phyloP scores from a whole-genome alignment of 371 early-diverging fungal genomes.

The Polyrhizophydium stewartii region DNA sequence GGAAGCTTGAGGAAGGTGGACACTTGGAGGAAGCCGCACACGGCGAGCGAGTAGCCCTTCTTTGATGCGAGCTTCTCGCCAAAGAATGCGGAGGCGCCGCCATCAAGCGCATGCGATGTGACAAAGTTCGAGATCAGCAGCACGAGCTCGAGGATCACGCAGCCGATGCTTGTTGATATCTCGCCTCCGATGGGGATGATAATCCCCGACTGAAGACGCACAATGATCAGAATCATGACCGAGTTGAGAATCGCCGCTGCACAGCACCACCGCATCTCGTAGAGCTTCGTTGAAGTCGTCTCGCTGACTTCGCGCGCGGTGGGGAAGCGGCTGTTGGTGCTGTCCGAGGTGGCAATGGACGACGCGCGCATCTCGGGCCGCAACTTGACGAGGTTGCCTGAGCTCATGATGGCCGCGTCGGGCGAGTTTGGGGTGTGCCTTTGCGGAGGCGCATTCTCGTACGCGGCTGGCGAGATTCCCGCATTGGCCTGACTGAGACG shows the following conservation, averaged over 20 bases:
- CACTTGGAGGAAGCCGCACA: slow-evolving; percentile 23
- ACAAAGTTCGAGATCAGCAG: slow-evolving; percentile 16
- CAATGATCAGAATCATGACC: not conserved
- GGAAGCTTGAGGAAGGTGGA: slow-evolving; percentile 8
- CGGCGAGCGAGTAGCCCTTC: slow-evolving; percentile 14
- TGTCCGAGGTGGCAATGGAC: not conserved
- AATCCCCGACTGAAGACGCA: slow-evolving; percentile 1
- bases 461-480: no score
- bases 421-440: no score
- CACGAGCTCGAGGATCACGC: slow-evolving; percentile 15
- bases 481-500: no score
- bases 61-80: slow-evolving; percentile 3
- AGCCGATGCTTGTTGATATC: slow-evolving; percentile 3
- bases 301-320: slow-evolving; percentile 21
- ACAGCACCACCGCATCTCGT: slow-evolving; percentile 3
- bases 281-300: slow-evolving; percentile 8
- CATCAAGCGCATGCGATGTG: slow-evolving; percentile 12
- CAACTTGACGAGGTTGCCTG: not conserved
- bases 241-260: slow-evolving; percentile 8
- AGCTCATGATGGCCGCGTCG: no score
- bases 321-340: slow-evolving; percentile 5
- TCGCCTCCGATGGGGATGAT: not conserved
- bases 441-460: no score
- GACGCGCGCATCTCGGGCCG: not conserved
- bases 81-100: slow-evolving; percentile 4